Percentiles rank a stretch among this genome's conserved stretches.
Evolutionary conservation across 2,329 filamentous ascomycete genomes (phyloP).

Genomic region (Beauveria scarabaeidicola): DNA sequence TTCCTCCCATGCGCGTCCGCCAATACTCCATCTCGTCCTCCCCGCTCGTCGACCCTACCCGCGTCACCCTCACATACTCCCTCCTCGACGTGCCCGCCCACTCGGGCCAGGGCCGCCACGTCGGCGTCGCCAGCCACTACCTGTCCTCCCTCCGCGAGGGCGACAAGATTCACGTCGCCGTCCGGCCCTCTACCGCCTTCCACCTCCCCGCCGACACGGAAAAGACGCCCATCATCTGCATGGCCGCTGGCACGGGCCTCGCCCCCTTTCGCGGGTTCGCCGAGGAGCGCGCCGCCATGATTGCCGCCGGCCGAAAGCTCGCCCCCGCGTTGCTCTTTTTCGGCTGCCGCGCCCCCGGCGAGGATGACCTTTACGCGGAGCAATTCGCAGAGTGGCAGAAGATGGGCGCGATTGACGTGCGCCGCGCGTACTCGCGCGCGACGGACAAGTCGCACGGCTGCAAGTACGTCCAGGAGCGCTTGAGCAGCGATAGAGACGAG

Average conservation of each 20-base stretch:
- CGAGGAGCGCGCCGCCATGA: slow-evolving; percentile 49
- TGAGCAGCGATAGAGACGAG: slow-evolving; percentile 29
- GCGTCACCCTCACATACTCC: slow-evolving; percentile 59
- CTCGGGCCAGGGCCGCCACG: slow-evolving; percentile 39
- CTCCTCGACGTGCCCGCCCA: slow-evolving; percentile 51
- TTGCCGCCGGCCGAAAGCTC: slow-evolving; percentile 40
- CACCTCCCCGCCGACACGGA: slow-evolving; percentile 38
- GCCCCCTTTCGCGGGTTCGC: slow-evolving; percentile 57
- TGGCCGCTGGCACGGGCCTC: slow-evolving; percentile 46
- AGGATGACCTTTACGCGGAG: slow-evolving; percentile 51
- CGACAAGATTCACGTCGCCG: slow-evolving; percentile 42
- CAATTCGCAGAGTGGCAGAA: slow-evolving; percentile 52
- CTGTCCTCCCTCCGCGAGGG: slow-evolving; percentile 39
- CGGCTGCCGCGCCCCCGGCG: slow-evolving; percentile 33
- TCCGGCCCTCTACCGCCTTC: slow-evolving; percentile 37
- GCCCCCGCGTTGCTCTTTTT: slow-evolving; percentile 48
- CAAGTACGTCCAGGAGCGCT: slow-evolving; percentile 38
- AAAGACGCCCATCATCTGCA: slow-evolving; percentile 41
- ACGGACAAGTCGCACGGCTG: slow-evolving; percentile 37
- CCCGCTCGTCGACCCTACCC: slow-evolving; percentile 48
- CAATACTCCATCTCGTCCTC: slow-evolving; percentile 76
- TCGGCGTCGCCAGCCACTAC: slow-evolving; percentile 55
- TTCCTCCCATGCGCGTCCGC: slow-evolving; percentile 69
- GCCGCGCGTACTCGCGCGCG: slow-evolving; percentile 43
- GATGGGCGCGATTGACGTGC: slow-evolving; percentile 51